Evolutionary conservation across 768 basidiomycete species (phyloP).

Genomic region (Roridomyces roridus): DNA sequence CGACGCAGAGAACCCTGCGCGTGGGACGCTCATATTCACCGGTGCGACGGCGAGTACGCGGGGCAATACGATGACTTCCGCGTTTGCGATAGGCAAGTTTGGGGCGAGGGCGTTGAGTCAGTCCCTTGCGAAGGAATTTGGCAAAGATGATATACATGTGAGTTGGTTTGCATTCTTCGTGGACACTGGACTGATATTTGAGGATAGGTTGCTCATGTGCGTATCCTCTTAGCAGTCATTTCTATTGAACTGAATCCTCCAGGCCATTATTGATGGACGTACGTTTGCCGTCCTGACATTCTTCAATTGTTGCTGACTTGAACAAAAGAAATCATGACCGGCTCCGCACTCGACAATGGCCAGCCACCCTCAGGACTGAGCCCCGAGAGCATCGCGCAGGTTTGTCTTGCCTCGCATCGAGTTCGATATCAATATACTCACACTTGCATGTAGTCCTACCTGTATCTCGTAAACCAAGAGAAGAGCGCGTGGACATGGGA

Average conservation of each 20-base stretch:
- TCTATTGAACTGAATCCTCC: background rate
- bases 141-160: conserved; percentile 78
- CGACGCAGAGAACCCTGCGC: conserved; percentile 53
- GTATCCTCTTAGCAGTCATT: conserved; percentile 30
- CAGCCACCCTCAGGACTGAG: conserved; percentile 46
- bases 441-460: conserved; percentile 13
- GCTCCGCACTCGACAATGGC: conserved; percentile 33
- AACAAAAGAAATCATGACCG: conserved; percentile 28
- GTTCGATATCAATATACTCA: background rate
- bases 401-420: conserved; percentile 33
- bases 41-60: conserved; percentile 73
- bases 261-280: conserved; percentile 78
- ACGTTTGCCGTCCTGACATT: background rate
- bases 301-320: no score
- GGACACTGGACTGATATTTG: background rate
- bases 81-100: conserved; percentile 69
- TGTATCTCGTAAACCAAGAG: conserved; percentile 26
- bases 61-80: conserved; percentile 66
- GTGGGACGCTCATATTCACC: conserved; percentile 73
- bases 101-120: conserved; percentile 69
- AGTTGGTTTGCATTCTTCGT: conserved; percentile 16
- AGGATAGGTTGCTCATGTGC: conserved; percentile 69
- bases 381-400: conserved; percentile 75
- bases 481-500: conserved; percentile 20
- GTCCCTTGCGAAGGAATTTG: conserved; percentile 78